Percentiles rank a stretch among this genome's conserved stretches.
Conservation (phyloP, 345 rosid genomes). For the Fremontodendron californicum region DNA sequence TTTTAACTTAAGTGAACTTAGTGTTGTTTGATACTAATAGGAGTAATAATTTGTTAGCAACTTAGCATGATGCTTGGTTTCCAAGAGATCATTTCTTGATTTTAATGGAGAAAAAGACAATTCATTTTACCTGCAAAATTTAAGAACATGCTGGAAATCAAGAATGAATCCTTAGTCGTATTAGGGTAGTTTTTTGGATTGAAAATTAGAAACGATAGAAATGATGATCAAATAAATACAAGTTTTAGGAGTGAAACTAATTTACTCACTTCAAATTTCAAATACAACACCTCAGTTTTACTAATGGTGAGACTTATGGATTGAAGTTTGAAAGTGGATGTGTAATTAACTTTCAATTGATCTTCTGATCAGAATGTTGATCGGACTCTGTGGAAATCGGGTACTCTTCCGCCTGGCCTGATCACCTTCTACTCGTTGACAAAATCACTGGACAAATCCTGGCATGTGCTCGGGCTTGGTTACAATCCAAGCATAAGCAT, state of each 20-base stretch:
- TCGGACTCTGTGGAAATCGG: constrained; percentile 61
- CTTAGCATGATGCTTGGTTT: background rate
- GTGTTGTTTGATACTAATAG: background rate
- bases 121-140: background rate
- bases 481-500: constrained; percentile 82
- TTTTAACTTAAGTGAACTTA: background rate
- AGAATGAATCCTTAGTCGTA: background rate
- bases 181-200: background rate
- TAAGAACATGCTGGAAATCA: background rate
- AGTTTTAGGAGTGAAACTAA: background rate
- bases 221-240: background rate
- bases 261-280: background rate
- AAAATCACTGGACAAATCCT: constrained; percentile 78
- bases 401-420: constrained; percentile 79
- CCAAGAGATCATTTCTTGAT: background rate
- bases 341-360: background rate
- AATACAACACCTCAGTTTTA: background rate
- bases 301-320: constrained; percentile 1
- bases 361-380: constrained; percentile 59
- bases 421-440: constrained; percentile 81
- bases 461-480: constrained; percentile 95
- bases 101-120: background rate
- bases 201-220: background rate
- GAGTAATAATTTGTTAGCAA: background rate
- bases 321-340: background rate